Percentiles rank a stretch among this genome's conserved stretches.
Conservation (phyloP, 1,139 yeast species). For the Eremothecium sinecaudum region DNA sequence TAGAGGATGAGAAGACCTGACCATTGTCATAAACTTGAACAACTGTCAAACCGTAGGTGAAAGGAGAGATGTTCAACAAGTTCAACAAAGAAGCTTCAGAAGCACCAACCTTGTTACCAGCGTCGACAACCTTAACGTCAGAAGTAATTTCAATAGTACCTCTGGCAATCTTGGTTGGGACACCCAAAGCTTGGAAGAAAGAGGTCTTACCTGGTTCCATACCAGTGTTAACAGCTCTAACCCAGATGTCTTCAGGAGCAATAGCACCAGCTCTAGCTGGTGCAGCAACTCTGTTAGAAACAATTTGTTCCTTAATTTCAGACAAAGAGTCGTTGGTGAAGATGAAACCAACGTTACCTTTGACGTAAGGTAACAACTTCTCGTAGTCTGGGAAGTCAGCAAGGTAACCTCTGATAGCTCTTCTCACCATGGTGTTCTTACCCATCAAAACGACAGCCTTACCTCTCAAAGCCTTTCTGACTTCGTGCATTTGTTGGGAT, state of each 20-base stretch:
- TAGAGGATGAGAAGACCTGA: slow-evolving; percentile 92
- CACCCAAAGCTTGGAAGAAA: slow-evolving; percentile 99
- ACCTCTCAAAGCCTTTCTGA: slow-evolving; percentile 94
- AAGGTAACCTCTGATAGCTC: slow-evolving; percentile 96
- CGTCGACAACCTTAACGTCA: slow-evolving; percentile 90
- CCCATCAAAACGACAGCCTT: slow-evolving; percentile 97
- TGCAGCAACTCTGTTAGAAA: slow-evolving; percentile 96
- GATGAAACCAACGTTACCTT: slow-evolving; percentile 98
- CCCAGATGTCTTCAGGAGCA: slow-evolving; percentile 96
- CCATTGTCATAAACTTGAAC: slow-evolving; percentile 98
- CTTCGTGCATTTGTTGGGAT: slow-evolving; percentile 99
- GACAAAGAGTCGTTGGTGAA: slow-evolving; percentile 96
- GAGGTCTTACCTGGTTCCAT: slow-evolving; percentile 99
- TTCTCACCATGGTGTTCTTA: slow-evolving; percentile 99
- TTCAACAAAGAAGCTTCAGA: slow-evolving; percentile 98
- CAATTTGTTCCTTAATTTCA: slow-evolving; percentile 77
- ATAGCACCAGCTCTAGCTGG: slow-evolving; percentile 99
- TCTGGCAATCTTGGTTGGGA: slow-evolving; percentile 99
- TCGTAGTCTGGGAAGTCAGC: slow-evolving; percentile 92
- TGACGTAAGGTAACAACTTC: slow-evolving; percentile 87
- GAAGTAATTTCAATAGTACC: slow-evolving; percentile 99
- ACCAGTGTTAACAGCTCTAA: slow-evolving; percentile 99
- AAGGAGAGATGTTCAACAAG: slow-evolving; percentile 99
- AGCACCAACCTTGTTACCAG: slow-evolving; percentile 89
- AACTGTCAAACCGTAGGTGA: slow-evolving; percentile 96